Conservation (phyloP, 2,329 filamentous ascomycete genomes). For the Colletotrichum horii region DNA sequence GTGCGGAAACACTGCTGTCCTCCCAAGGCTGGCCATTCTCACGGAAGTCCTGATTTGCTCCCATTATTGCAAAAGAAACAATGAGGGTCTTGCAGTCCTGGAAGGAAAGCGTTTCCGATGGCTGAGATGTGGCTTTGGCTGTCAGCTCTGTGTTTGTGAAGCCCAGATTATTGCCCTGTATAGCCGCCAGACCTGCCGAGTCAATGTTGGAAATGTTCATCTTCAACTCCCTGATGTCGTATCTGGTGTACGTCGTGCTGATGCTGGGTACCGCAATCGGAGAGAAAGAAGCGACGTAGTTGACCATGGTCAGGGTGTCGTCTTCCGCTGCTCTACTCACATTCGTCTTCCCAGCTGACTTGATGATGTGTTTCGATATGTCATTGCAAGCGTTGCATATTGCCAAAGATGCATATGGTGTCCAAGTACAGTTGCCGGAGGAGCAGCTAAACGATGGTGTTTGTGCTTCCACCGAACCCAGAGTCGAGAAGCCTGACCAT, state of each 20-base stretch:
- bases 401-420: neutral
- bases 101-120: neutral
- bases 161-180: neutral
- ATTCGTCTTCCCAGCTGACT: neutral
- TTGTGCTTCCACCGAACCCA: neutral
- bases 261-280: neutral
- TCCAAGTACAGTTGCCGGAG: neutral
- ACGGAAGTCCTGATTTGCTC: neutral
- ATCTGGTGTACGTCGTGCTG: neutral
- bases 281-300: neutral
- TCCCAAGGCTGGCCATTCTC: neutral
- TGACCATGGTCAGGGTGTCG: neutral
- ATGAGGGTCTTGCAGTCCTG: neutral
- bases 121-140: neutral
- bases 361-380: neutral
- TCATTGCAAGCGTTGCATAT: neutral
- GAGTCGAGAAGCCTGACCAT: neutral
- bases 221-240: neutral
- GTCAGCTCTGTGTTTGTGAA: neutral
- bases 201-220: neutral
- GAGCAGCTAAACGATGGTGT: neutral
- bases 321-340: neutral
- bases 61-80: neutral
- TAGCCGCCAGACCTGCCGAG: neutral
- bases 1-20: neutral